Percentiles rank a stretch among this genome's conserved stretches.
These are phyloP conservation scores for Cucurbita moschata DNA, from an alignment of 306 rosid genomes.

Conservation along the genomic window DNA sequence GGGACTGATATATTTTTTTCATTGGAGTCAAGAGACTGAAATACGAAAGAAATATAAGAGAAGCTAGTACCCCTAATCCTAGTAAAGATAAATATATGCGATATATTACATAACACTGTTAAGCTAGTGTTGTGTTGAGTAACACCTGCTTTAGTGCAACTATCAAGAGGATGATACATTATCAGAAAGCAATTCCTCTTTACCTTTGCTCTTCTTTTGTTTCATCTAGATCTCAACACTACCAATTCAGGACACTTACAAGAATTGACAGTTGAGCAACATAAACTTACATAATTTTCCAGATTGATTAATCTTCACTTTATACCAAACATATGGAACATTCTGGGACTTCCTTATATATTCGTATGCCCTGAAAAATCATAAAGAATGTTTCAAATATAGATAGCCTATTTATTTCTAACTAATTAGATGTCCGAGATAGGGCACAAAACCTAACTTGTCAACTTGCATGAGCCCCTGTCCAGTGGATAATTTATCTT, in stretches of 20 bases:
- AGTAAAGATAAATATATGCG: not conserved
- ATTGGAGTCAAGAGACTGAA: not conserved
- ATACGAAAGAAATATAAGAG: not conserved
- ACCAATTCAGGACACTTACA: not conserved
- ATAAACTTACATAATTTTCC: slow-evolving; percentile 78
- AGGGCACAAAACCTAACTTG: slow-evolving; percentile 44
- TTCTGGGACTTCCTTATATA: slow-evolving; percentile 47
- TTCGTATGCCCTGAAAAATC: slow-evolving; percentile 69
- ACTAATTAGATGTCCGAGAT: slow-evolving; percentile 7
- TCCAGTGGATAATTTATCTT: slow-evolving; percentile 83
- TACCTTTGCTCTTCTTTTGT: not conserved
- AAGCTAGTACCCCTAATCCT: not conserved
- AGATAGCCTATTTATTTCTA: slow-evolving; percentile 9
- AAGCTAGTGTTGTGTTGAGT: not conserved
- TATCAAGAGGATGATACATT: not conserved
- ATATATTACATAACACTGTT: not conserved
- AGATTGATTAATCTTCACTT: slow-evolving; percentile 48
- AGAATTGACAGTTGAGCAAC: not conserved
- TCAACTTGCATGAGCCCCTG: slow-evolving; percentile 99
- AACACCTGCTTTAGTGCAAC: not conserved
- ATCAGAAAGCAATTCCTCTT: not conserved
- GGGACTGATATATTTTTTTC: not conserved
- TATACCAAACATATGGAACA: slow-evolving; percentile 63
- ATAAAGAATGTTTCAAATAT: slow-evolving; percentile 4
- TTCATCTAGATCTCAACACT: not conserved